phyloP scores from a whole-genome alignment of 2,329 filamentous ascomycete genomes.

The Fusarium sambucinum region DNA sequence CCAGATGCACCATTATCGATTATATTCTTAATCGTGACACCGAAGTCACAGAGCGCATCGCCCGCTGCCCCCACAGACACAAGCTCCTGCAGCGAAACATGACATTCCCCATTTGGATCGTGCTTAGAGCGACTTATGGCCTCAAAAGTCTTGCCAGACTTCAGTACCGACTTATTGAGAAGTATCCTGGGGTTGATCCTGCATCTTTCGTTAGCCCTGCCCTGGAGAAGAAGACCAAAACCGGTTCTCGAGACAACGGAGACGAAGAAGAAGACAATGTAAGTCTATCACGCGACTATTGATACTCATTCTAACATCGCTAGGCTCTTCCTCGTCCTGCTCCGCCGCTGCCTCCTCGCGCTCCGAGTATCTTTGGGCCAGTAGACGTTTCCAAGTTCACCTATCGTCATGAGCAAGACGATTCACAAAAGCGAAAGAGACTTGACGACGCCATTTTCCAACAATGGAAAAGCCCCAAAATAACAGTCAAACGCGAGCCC shows the following conservation, averaged over 20 bases:
- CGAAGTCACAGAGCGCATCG: neutral
- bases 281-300: neutral
- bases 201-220: neutral
- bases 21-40: neutral
- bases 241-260: neutral
- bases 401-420: neutral
- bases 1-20: neutral
- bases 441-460: neutral
- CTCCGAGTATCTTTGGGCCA: neutral
- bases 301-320: neutral
- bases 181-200: neutral
- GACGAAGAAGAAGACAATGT: neutral
- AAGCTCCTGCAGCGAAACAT: neutral
- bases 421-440: neutral
- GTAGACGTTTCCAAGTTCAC: neutral
- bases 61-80: neutral
- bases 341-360: neutral
- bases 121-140: neutral
- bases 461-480: neutral
- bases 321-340: neutral
- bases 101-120: slow-evolving; percentile 5
- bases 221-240: neutral
- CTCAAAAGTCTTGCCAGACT: neutral
- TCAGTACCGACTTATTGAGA: neutral
- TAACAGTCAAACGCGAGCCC: neutral